A percentile compares a stretch with the other conserved stretches of the same genome.
phyloP scores from a whole-genome alignment of 805 yeast genomes.

The Deakozyma indianensis region DNA sequence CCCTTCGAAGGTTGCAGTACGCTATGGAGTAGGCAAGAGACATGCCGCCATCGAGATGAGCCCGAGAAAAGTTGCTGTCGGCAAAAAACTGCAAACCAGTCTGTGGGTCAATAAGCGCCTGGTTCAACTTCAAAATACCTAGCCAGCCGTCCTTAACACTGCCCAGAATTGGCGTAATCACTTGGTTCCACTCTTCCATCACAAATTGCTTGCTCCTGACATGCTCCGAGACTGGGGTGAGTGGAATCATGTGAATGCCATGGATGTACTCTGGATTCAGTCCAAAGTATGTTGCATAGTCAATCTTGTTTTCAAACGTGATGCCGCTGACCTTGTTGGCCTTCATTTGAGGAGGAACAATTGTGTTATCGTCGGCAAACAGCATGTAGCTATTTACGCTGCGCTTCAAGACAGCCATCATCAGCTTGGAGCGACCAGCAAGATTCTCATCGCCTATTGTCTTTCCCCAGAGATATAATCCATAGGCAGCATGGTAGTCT shows the following conservation, averaged over 20 bases:
- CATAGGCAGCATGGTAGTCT: slow-evolving; percentile 61
- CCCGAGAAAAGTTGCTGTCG: slow-evolving; percentile 34
- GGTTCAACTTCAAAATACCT: slow-evolving; percentile 56
- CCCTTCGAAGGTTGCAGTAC: background rate
- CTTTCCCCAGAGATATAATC: slow-evolving; percentile 57
- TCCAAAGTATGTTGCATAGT: slow-evolving; percentile 65
- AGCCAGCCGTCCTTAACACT: slow-evolving; percentile 40
- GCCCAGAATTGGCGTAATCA: slow-evolving; percentile 31
- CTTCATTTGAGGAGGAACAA: slow-evolving; percentile 39
- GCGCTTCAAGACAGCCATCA: slow-evolving; percentile 41
- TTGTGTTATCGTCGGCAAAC: slow-evolving; percentile 32
- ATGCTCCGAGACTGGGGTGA: slow-evolving; percentile 46
- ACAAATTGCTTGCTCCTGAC: slow-evolving; percentile 38
- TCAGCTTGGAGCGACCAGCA: slow-evolving; percentile 45
- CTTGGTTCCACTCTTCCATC: slow-evolving; percentile 44
- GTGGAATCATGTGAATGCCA: slow-evolving; percentile 71
- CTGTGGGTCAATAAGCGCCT: slow-evolving; percentile 58
- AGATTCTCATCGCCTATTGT: slow-evolving; percentile 39
- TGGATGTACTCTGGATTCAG: slow-evolving; percentile 50
- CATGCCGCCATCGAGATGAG: slow-evolving; percentile 55
- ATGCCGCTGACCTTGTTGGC: slow-evolving; percentile 65
- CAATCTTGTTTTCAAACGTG: slow-evolving; percentile 60
- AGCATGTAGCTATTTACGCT: slow-evolving; percentile 43
- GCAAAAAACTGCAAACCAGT: slow-evolving; percentile 50
- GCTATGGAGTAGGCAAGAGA: background rate